These are phyloP conservation scores for Moricandia arvensis DNA, from an alignment of 345 rosid genomes.

Conservation along the genomic window DNA sequence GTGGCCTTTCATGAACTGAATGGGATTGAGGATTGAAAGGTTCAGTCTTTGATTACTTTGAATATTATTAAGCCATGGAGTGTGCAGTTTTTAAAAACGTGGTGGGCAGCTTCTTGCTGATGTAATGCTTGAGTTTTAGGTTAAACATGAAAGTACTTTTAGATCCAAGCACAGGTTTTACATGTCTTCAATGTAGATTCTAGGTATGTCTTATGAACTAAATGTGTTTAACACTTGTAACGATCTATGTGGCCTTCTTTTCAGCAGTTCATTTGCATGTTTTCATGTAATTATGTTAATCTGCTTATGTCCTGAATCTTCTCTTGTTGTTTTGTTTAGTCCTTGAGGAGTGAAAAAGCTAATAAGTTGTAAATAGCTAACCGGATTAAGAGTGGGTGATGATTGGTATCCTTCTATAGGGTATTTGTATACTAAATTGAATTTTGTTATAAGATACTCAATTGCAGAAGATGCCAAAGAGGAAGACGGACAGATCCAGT, in stretches of 20 bases:
- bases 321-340: neutral
- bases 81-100: neutral
- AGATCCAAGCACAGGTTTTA: neutral
- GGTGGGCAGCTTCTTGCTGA: neutral
- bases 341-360: neutral
- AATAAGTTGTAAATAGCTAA: neutral
- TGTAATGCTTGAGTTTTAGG: slow-evolving; percentile 1
- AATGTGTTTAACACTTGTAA: neutral
- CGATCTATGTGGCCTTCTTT: slow-evolving; percentile 2
- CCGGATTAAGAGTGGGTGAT: neutral
- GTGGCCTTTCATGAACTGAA: no score
- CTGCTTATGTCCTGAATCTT: neutral
- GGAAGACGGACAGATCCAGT: slow-evolving; percentile 90
- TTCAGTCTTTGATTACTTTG: slow-evolving; percentile 15
- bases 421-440: slow-evolving; percentile 41
- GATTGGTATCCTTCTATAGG: neutral
- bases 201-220: neutral
- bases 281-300: neutral
- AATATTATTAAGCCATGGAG: neutral
- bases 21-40: neutral
- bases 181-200: neutral
- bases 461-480: slow-evolving; percentile 94
- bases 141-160: neutral
- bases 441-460: slow-evolving; percentile 73
- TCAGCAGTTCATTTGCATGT: neutral